Evolutionary conservation across 2,329 filamentous ascomycete species (phyloP), one percentile per base, ranked within the genome.

Genomic region (Xylaria sp.): DNA sequence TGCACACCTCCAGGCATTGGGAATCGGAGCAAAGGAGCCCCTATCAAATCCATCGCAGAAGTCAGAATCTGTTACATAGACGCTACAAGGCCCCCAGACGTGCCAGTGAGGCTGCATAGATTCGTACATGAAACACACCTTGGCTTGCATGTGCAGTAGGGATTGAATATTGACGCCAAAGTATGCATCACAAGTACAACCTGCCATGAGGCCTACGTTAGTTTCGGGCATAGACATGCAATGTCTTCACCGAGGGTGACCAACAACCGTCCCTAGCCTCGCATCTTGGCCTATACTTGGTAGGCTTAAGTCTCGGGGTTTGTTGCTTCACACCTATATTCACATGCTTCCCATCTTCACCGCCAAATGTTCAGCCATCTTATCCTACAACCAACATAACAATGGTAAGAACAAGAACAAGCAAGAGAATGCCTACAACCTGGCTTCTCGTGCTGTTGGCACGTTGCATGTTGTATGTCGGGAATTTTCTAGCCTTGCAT

Each of bases 401-500:
- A 9, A 21, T 5, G 32, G 54, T 50, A 62, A 59, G 37, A 32
- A 44, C 16, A 44, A 44, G 18, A n/a, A 18, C 16, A 44, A 8
- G 40, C 13, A 37, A 63, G 55, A 27, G 21, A 29, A n/a, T 44
- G 6, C 23, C n/a, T 35, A 21, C 23, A 59, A 6, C 27, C 3
- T 32, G 37, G 18, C 21, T 54, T 47, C 23, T n/a, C 13, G 48
- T 47, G 53, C 44, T 57, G 35, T 32, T 23, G 42, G 37, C 18
- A 37, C 16, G 25, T 57, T 66, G 54, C 53, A 68, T 40, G 25
- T 57, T 66, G 54, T 47, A 68, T 40, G 35, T 50, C 59, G 60
- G 68, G 61, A 57, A 59, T 57, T 63, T 51, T 42, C 55, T 50
- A 60, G 53, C 57, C 54, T 67, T 27, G 65, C 53, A 42, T 16